A percentile compares a stretch with the other conserved stretches of the same genome.
phyloP scores from a whole-genome alignment of 306 rosid genomes.

The Begonia peltatifolia region DNA sequence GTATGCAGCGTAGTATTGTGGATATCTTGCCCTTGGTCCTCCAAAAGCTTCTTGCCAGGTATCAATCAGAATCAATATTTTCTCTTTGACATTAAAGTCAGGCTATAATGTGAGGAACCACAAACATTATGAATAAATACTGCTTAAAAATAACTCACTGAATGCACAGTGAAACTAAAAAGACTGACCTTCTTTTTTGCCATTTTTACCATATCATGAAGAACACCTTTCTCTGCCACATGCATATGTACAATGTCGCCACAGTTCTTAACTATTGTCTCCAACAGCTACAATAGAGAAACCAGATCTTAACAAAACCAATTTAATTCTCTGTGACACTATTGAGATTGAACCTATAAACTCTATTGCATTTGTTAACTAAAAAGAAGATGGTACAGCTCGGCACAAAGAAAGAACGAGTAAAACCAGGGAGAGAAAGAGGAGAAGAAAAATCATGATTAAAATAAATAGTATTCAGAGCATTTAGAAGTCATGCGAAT shows the following conservation, averaged over 20 bases:
- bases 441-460: too few relatives aligned
- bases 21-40: constrained; percentile 83
- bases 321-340: constrained; percentile 10
- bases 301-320: constrained; percentile 20
- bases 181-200: constrained; percentile 64
- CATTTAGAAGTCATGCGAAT: too few relatives aligned
- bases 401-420: too few relatives aligned
- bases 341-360: too few relatives aligned
- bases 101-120: constrained; percentile 33
- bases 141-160: constrained; percentile 9
- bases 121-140: constrained; percentile 21
- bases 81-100: constrained; percentile 69
- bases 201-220: constrained; percentile 83
- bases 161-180: constrained; percentile 12
- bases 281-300: constrained; percentile 52
- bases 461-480: too few relatives aligned
- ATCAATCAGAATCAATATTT: constrained; percentile 69
- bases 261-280: constrained; percentile 77
- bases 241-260: constrained; percentile 89
- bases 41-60: constrained; percentile 98
- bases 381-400: too few relatives aligned
- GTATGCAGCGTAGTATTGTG: constrained; percentile 83
- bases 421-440: too few relatives aligned
- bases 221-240: constrained; percentile 87
- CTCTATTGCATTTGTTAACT: too few relatives aligned